Conservation (phyloP, 768 basidiomycete genomes). For the Cystobasidium ongulense region DNA sequence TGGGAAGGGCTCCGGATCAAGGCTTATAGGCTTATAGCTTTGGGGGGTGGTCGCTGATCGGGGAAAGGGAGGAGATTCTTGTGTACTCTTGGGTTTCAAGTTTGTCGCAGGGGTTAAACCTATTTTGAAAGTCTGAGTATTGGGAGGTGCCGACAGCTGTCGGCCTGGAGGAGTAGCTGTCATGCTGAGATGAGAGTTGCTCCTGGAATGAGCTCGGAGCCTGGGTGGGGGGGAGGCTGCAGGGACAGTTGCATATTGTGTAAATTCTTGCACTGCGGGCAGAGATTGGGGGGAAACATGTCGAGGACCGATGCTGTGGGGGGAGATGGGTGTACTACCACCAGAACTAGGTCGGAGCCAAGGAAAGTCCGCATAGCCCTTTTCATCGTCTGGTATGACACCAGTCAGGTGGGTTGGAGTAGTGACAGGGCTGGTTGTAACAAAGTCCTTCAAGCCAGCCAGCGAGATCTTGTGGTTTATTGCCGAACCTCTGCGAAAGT, state of each 20-base stretch:
- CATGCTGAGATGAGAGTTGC: background rate
- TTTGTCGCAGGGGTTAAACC: background rate
- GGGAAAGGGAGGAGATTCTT: background rate
- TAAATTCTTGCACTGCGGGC: background rate
- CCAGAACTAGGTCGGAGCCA: background rate
- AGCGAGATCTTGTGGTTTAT: background rate
- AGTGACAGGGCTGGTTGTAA: background rate
- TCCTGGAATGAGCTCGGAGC: background rate
- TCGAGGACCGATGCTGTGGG: background rate
- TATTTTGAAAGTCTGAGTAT: conserved; percentile 23
- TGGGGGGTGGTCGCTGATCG: background rate
- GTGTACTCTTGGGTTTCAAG: background rate
- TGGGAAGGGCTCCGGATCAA: background rate
- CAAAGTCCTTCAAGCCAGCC: background rate
- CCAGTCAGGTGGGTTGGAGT: background rate
- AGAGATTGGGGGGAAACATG: background rate
- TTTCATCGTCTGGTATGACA: background rate
- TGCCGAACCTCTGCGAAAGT: background rate
- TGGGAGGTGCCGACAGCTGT: conserved; percentile 19
- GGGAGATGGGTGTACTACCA: background rate
- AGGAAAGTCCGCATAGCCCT: background rate
- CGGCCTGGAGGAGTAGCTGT: background rate
- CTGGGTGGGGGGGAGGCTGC: background rate
- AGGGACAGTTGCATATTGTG: background rate
- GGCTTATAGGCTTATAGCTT: background rate